Evolutionary conservation across 768 basidiomycete species (phyloP), one percentile per base, ranked within the genome.

Genomic region (Russula olivacea): DNA sequence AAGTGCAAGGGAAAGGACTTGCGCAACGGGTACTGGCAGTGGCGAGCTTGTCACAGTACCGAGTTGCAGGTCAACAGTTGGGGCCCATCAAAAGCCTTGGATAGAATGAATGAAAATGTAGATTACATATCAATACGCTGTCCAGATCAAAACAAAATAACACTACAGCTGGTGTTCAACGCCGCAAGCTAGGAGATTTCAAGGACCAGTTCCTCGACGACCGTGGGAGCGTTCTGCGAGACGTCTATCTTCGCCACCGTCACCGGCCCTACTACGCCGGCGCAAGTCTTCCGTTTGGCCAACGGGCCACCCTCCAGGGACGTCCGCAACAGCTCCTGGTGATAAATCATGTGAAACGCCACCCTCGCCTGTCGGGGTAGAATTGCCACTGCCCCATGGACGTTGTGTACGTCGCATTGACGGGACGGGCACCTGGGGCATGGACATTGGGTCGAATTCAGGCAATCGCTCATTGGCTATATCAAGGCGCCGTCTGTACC

Each of bases 381-480:
- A 61, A 48, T 48, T 59, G 15, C 67, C 67, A 52, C 65, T 66
- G 21, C 60, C 59, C 65, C 57, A 55, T 11, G 45, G 30, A 52
- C 61, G 66, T 19, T 52, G 59, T 5, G 50, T 34, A 28, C 54
- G 74, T 41, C 82, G 82, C 77, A 88, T 89, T 65, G 82, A 84
- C 12, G 86, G 86, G 17, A 80, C 82, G 0, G 86, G 78, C 70
- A 85, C 84, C 59, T 80, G 77, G 6, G 79, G 77, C 15, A 76
- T 70, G 48, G 61, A 66, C 66, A 67, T 54, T 48, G 54, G 71
- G 67, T 80, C 73, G 74, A 83, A 83, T 60, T 77, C 74, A 2
- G 89, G 90, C 21, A 92, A 73, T 60, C 87, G 86, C 71, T 91
- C 89, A 74, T 92, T 92, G 53, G 79, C 77, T 28, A 87, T 69